A percentile compares a stretch with the other conserved stretches of the same genome.
Conservation (phyloP, 177 flowering plant genomes). For the Vitis hybrid region DNA sequence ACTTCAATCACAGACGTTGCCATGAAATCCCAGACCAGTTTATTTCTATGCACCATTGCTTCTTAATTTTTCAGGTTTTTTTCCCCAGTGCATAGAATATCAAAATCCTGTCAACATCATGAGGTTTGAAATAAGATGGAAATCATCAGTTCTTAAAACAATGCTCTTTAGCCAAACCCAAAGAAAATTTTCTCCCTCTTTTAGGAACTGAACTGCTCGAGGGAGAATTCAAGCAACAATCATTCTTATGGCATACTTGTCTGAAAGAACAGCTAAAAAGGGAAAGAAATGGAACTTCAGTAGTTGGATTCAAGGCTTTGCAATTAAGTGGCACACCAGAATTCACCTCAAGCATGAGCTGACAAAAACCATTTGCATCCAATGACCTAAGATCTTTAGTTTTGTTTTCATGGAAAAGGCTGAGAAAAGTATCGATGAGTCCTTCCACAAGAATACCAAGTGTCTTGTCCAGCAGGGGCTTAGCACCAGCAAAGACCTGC, state of each 20-base stretch:
- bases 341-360: slow-evolving; percentile 98
- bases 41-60: not conserved
- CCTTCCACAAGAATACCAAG: slow-evolving; percentile 97
- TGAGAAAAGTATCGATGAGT: slow-evolving; percentile 87
- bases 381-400: slow-evolving; percentile 66
- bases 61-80: not conserved
- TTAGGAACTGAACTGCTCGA: too few relatives aligned
- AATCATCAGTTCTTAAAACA: not conserved
- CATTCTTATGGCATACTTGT: not conserved
- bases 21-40: too few relatives aligned
- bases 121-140: not conserved
- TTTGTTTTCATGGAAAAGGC: slow-evolving; percentile 75
- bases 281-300: not conserved
- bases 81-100: not conserved
- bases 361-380: slow-evolving; percentile 98
- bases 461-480: slow-evolving; percentile 83
- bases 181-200: not conserved
- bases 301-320: not conserved
- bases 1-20: not conserved
- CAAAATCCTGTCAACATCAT: not conserved
- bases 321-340: not conserved
- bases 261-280: not conserved
- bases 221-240: too few relatives aligned
- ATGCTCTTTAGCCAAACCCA: not conserved
- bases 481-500: slow-evolving; percentile 96